These are phyloP conservation scores for Leccinum sublutescens DNA, from an alignment of 768 basidiomycete genomes.

Conservation along the genomic window DNA sequence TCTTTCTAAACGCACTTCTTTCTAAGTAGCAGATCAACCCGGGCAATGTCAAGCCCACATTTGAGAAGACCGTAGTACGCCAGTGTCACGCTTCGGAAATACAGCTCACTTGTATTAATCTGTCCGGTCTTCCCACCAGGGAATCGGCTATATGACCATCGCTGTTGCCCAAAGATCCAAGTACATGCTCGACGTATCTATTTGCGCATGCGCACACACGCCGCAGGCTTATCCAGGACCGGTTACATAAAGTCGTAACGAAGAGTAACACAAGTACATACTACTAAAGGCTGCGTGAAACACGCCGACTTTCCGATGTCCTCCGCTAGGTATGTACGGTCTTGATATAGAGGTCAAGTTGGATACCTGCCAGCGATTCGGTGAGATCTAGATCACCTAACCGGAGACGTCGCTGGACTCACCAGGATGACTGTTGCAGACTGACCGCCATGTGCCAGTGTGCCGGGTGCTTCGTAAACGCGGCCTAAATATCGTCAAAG, in stretches of 20 bases:
- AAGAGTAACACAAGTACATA: background rate
- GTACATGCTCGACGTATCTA: background rate
- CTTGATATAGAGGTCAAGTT: background rate
- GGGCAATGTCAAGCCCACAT: too few species aligned
- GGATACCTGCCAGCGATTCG: background rate
- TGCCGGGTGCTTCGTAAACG: background rate
- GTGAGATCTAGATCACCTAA: background rate
- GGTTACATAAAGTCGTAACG: background rate
- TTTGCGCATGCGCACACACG: background rate
- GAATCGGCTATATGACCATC: conserved; percentile 29
- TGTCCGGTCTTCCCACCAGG: conserved; percentile 14
- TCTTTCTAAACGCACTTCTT: background rate
- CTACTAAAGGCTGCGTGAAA: background rate
- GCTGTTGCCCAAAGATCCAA: conserved; percentile 23
- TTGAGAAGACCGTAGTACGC: too few species aligned
- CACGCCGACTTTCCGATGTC: background rate
- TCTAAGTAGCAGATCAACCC: too few species aligned
- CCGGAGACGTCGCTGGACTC: background rate
- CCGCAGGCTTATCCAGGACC: background rate
- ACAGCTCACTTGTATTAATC: too few species aligned
- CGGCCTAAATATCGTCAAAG: background rate
- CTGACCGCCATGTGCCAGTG: background rate
- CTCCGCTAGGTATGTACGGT: background rate
- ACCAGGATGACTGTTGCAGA: conserved; percentile 3
- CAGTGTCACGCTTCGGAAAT: too few species aligned